These are phyloP conservation scores for Codiaeum variegatum DNA, from an alignment of 441 rosid species.

Conservation along the genomic window DNA sequence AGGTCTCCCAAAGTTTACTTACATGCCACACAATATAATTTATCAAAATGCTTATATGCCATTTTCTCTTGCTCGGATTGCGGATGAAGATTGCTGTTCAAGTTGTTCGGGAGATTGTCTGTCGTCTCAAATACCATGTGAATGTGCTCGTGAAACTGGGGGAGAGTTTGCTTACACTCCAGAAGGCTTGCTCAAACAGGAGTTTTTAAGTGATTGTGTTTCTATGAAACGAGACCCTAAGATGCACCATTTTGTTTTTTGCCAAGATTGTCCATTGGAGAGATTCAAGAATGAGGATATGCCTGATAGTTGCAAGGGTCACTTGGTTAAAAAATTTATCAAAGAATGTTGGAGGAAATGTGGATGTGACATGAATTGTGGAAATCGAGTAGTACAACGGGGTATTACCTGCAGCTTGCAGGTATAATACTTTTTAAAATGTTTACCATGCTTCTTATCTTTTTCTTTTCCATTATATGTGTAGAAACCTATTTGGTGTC, in stretches of 20 bases:
- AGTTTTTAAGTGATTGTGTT: conserved; percentile 53
- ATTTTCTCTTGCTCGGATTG: conserved; percentile 65
- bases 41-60: conserved; percentile 66
- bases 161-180: conserved; percentile 81
- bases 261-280: conserved; percentile 77
- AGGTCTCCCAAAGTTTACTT: conserved; percentile 51
- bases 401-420: conserved; percentile 67
- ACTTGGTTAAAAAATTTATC: conserved; percentile 69
- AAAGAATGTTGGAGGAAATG: conserved; percentile 95
- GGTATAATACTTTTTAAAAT: conserved; percentile 35
- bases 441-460: background rate
- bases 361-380: conserved; percentile 73
- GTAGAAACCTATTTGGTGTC: background rate
- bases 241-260: conserved; percentile 40
- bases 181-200: conserved; percentile 54
- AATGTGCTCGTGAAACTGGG: conserved; percentile 76
- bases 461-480: background rate
- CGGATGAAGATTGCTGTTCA: conserved; percentile 71
- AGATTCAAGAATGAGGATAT: conserved; percentile 40
- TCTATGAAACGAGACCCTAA: conserved; percentile 41
- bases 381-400: conserved; percentile 80
- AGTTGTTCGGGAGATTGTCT: conserved; percentile 77
- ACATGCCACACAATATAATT: conserved; percentile 54
- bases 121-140: conserved; percentile 52
- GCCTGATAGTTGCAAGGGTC: conserved; percentile 69